Evolutionary conservation across 495 filamentous ascomycete genomes (phyloP), one percentile per base, ranked within the genome.

Genomic region (Aspergillus affinis): DNA sequence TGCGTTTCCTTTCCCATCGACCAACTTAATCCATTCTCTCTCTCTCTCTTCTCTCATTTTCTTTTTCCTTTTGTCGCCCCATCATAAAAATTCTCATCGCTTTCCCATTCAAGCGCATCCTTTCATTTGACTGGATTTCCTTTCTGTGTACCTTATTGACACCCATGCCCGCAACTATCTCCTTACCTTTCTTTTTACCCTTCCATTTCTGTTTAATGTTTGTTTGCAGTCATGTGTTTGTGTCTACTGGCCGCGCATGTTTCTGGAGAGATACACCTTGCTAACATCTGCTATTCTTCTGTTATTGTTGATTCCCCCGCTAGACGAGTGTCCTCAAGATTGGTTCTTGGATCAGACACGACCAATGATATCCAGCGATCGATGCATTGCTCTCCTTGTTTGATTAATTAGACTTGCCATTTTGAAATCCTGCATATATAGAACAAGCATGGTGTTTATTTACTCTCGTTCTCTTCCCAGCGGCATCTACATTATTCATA

Each of bases 81-180:
- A 45, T 17, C 8, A 46, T 56, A 15, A 21, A n/a, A 48, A 8
- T 17, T n/a, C 20, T 30, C 41, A 27, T 54, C 20, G 44, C 41
- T 48, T 45, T 30, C 6, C 15, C 19, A 48, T 18, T 27, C 54
- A 12, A 17, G 54, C 23, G 5, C 19, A 45, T 54, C 36, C 51
- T 18, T 54, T 48, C 21, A 48, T 26, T 17, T 48, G 6, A 17
- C 23, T 49, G 48, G 47, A 48, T 54, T 58, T 59, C 48, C 55
- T 64, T 60, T 46, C 30, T 61, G 49, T 67, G 62, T 62, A 64
- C 56, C 45, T 44, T 64, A 56, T 44, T 58, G 23, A 48, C 50
- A 20, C 48, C 48, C 48, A 8, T 2, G 8, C 36, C 13, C 8
- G 36, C 36, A 13, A 2, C 13, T 41, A 4, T 15, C n/a, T 15